A percentile compares a stretch with the other conserved stretches of the same genome.
Evolutionary conservation across 2,329 filamentous ascomycete species (phyloP).

Genomic region (Acrodontium crateriforme): DNA sequence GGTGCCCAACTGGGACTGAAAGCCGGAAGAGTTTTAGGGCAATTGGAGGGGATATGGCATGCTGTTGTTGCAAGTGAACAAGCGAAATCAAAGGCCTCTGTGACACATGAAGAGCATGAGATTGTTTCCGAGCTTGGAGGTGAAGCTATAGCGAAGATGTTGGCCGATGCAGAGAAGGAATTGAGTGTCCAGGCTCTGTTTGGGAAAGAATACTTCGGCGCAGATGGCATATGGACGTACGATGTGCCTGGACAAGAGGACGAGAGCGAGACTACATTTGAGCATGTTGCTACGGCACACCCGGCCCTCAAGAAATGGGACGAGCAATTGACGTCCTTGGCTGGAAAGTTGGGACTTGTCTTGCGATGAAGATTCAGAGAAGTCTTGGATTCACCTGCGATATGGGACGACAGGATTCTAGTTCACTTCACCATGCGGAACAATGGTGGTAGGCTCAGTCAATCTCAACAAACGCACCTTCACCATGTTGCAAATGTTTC

Average conservation of each 20-base stretch:
- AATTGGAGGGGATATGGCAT: slow-evolving; percentile 53
- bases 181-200: slow-evolving; percentile 47
- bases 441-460: too few species aligned
- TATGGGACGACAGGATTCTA: too few species aligned
- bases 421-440: too few species aligned
- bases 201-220: slow-evolving; percentile 49
- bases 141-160: slow-evolving; percentile 4
- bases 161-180: slow-evolving; percentile 24
- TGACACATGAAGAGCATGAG: slow-evolving; percentile 14
- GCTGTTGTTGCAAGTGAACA: slow-evolving; percentile 1
- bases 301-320: slow-evolving; percentile 54
- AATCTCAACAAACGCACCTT: too few species aligned
- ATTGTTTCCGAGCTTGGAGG: slow-evolving; percentile 9
- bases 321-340: slow-evolving; percentile 7
- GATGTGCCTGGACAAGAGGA: slow-evolving; percentile 25
- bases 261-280: slow-evolving; percentile 38
- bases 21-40: slow-evolving; percentile 61
- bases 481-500: too few species aligned
- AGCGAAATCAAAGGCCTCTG: slow-evolving; percentile 5
- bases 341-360: slow-evolving; percentile 5
- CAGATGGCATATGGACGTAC: slow-evolving; percentile 61
- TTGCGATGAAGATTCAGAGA: too few species aligned
- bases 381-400: too few species aligned
- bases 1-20: slow-evolving; percentile 67
- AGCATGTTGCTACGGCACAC: slow-evolving; percentile 52